These are phyloP conservation scores for Microdochium trichocladiopsis DNA, from an alignment of 2,329 filamentous ascomycete genomes.

Conservation along the genomic window DNA sequence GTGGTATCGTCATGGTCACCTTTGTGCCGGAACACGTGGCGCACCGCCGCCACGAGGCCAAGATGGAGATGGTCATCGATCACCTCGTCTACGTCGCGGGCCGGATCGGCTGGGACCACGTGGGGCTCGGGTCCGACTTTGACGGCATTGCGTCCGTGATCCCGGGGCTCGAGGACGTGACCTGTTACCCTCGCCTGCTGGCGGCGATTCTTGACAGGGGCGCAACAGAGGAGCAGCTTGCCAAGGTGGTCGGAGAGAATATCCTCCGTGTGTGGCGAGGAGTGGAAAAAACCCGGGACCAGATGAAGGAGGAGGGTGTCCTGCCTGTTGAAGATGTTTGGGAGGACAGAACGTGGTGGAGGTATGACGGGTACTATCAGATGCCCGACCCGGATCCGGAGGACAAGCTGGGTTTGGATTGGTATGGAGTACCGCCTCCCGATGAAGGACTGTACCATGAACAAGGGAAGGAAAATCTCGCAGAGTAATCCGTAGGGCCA, in stretches of 20 bases:
- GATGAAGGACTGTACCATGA: conserved; percentile 12
- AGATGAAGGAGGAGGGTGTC: conserved; percentile 20
- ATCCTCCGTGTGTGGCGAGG: conserved; percentile 25
- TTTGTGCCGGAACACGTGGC: conserved; percentile 21
- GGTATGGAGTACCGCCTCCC: conserved; percentile 16
- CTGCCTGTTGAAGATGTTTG: conserved; percentile 25
- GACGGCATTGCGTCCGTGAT: conserved; percentile 21
- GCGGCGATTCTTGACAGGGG: conserved; percentile 27
- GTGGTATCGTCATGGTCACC: conserved; percentile 30
- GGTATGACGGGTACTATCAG: conserved; percentile 21
- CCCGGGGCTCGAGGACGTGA: conserved; percentile 18
- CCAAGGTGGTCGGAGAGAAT: conserved; percentile 27
- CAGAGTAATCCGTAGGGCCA: no score
- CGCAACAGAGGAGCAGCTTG: conserved; percentile 27
- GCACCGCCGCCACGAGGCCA: conserved; percentile 10
- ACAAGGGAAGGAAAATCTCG: not conserved
- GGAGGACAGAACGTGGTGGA: conserved; percentile 23
- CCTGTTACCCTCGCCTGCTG: conserved; percentile 7
- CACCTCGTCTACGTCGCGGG: conserved; percentile 19
- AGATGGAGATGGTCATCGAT: conserved; percentile 23
- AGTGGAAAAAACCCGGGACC: conserved; percentile 13
- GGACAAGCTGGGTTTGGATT: conserved; percentile 20
- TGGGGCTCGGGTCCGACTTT: conserved; percentile 29
- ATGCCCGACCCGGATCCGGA: conserved; percentile 24
- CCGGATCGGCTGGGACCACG: conserved; percentile 25